A percentile compares a stretch with the other conserved stretches of the same genome.
These are phyloP conservation scores for Boletus rex-veris DNA, from an alignment of 768 basidiomycete genomes.

Conservation along the genomic window DNA sequence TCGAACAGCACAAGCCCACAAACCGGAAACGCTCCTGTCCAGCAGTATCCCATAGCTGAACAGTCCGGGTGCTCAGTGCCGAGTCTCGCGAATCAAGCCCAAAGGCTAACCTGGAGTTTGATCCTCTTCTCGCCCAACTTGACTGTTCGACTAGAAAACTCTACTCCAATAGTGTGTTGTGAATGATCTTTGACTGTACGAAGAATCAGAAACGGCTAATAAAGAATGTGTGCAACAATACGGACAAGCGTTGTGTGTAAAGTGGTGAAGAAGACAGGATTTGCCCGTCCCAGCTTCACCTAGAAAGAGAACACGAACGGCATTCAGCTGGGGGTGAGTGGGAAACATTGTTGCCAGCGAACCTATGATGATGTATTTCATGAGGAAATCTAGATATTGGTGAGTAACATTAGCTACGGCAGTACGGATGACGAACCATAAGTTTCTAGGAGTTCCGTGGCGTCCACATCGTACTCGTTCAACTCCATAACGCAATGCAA, in stretches of 20 bases:
- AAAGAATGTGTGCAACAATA: slow-evolving; percentile 19
- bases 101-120: slow-evolving; percentile 77
- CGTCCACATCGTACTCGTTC: slow-evolving; percentile 72
- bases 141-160: slow-evolving; percentile 93
- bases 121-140: slow-evolving; percentile 92
- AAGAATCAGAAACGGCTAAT: slow-evolving; percentile 5
- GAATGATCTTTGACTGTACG: slow-evolving; percentile 89
- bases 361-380: slow-evolving; percentile 99
- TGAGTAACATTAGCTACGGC: slow-evolving; percentile 11
- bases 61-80: slow-evolving; percentile 12
- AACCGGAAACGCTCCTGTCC: slow-evolving; percentile 94
- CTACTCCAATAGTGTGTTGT: slow-evolving; percentile 97
- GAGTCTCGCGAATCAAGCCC: not conserved
- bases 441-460: slow-evolving; percentile 90
- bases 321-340: slow-evolving; percentile 6
- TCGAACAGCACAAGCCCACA: slow-evolving; percentile 13
- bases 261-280: slow-evolving; percentile 94
- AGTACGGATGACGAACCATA: slow-evolving; percentile 58
- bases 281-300: slow-evolving; percentile 98
- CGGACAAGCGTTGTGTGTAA: slow-evolving; percentile 93
- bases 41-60: slow-evolving; percentile 92
- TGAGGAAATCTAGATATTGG: slow-evolving; percentile 78
- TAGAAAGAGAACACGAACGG: slow-evolving; percentile 29
- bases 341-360: slow-evolving; percentile 16
- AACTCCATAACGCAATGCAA: slow-evolving; percentile 45